Evolutionary conservation across 768 basidiomycete genomes (phyloP).

Genomic region (Pseudohyphozyma bogoriensis): DNA sequence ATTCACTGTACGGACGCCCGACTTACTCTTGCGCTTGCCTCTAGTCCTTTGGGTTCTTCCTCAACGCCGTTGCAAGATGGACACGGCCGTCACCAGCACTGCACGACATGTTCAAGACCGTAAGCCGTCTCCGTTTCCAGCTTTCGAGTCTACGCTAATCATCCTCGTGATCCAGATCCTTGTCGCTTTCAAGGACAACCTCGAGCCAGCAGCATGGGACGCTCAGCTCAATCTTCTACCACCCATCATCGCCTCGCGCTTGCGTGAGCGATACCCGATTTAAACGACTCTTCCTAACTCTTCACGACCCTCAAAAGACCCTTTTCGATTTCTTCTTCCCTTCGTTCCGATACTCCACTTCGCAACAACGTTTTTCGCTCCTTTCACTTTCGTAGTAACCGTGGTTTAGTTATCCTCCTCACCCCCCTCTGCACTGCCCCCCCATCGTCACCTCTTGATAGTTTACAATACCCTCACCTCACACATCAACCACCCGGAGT

Average conservation of each 20-base stretch:
- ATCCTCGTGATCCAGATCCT: constrained; percentile 48
- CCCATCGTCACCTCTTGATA: too few species aligned
- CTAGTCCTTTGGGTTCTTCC: constrained; percentile 92
- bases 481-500: too few species aligned
- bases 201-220: constrained; percentile 67
- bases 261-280: constrained; percentile 78
- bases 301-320: too few species aligned
- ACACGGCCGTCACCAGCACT: constrained; percentile 81
- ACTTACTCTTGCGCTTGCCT: neutral
- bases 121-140: constrained; percentile 32
- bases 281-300: constrained; percentile 37
- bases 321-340: too few species aligned
- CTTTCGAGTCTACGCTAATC: neutral
- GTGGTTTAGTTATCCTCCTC: too few species aligned
- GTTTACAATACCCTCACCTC: too few species aligned
- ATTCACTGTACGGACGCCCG: neutral
- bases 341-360: too few species aligned
- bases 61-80: constrained; percentile 95
- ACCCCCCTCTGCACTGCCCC: too few species aligned
- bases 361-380: too few species aligned
- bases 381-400: too few species aligned
- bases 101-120: constrained; percentile 79
- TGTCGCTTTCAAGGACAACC: constrained; percentile 78
- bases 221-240: constrained; percentile 75
- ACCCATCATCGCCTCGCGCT: constrained; percentile 73